Evolutionary conservation across 805 yeast genomes (phyloP), one percentile per base, ranked within the genome.

Genomic region (Priceomyces carsonii): DNA sequence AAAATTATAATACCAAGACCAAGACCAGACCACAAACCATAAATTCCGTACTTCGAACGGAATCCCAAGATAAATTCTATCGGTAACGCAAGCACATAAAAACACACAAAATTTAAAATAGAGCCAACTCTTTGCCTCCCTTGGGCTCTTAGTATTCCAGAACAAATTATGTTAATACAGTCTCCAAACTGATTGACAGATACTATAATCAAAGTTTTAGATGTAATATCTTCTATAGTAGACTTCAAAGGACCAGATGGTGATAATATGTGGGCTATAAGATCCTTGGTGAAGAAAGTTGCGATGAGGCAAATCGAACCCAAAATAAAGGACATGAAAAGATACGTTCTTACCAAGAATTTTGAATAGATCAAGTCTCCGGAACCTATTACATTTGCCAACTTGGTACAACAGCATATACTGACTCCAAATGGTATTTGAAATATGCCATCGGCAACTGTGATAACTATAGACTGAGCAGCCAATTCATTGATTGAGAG

Each of bases 1-100:
- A n/a, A n/a, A n/a, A n/a, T n/a, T n/a, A n/a, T n/a, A n/a, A 81
- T 69, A 0, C 80, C 85, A 16, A 32, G 6, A 7, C 14, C 29
- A n/a, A 47, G 39, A 15, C 62, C 62, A n/a, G 22, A 16, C 60
- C 59, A 55, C 16, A 57, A 40, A 1, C 62, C 62, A 8, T 21
- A 12, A 32, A 57, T 44, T 24, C 43, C 54, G 14, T 35, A 28
- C 8, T 33, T 42, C 19, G 35, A 25, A 15, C 39, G 40, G 33
- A 55, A 49, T 6, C 56, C 53, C 14, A 53, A 37, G 10, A 40
- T 22, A 33, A 44, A 50, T 2, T 53, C 61, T 8, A 55, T 19
- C 2, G 62, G 62, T 25, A 57, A 48, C 8, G 62, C 57, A 21
- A 57, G 32, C 9, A 35, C 32, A 33, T 57, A 57, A 43, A 54